Percentiles rank a stretch among this genome's conserved stretches.
Evolutionary conservation across 495 filamentous ascomycete genomes (phyloP).

Genomic region (Cercophora newfieldiana): DNA sequence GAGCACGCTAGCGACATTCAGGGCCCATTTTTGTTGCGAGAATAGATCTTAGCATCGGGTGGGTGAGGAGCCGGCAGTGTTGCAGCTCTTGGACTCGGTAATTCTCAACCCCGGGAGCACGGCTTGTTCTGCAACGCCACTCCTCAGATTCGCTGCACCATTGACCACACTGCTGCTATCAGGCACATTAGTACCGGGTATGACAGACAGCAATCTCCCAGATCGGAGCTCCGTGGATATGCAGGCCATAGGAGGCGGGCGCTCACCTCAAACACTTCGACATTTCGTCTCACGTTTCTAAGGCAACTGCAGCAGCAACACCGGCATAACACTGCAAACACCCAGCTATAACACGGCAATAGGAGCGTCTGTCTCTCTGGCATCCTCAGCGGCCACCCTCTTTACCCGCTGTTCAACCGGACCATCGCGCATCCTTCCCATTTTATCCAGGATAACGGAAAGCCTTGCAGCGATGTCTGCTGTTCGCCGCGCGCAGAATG

Average conservation of each 20-base stretch:
- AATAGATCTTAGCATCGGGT: conserved; percentile 1
- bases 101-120: neutral
- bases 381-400: neutral
- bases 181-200: neutral
- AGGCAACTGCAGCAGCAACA: neutral
- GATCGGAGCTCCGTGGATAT: conserved; percentile 11
- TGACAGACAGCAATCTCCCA: neutral
- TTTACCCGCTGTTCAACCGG: conserved; percentile 15
- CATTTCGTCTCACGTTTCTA: neutral
- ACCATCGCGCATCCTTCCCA: neutral
- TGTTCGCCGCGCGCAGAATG: neutral
- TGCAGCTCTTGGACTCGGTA: neutral
- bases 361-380: neutral
- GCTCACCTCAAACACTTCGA: neutral
- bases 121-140: neutral
- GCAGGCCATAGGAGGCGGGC: neutral
- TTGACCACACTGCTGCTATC: neutral
- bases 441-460: conserved; percentile 11
- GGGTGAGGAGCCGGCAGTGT: neutral
- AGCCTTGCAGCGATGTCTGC: neutral
- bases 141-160: neutral
- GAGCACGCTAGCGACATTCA: neutral
- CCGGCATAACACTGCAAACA: conserved; percentile 2
- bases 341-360: neutral
- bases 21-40: neutral